Evolutionary conservation across 495 filamentous ascomycete species (phyloP).

Genomic region (Bombardia bombarda): DNA sequence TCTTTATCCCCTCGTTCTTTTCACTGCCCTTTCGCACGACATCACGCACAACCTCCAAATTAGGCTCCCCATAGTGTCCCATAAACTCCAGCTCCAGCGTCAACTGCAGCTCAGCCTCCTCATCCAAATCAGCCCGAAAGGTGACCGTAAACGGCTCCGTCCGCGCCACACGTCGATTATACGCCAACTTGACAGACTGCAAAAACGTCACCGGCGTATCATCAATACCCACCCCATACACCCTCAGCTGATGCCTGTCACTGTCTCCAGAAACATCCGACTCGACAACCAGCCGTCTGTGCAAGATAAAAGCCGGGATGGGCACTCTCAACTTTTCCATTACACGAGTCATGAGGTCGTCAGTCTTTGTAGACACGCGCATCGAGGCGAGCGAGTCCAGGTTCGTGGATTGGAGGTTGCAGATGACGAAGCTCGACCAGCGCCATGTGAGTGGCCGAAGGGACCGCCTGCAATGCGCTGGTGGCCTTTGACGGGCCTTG

Average conservation of each 20-base stretch:
- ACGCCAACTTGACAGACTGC: conserved; percentile 26
- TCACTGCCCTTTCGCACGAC: neutral
- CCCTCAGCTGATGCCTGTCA: conserved; percentile 16
- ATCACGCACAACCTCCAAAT: conserved; percentile 22
- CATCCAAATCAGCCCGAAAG: conserved; percentile 22
- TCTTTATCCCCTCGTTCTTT: neutral
- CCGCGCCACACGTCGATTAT: conserved; percentile 23
- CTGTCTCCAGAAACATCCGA: conserved; percentile 10
- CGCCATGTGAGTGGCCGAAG: conserved; percentile 41
- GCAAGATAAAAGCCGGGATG: conserved; percentile 30
- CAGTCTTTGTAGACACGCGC: conserved; percentile 25
- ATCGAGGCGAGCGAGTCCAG: conserved; percentile 24
- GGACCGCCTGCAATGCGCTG: conserved; percentile 34
- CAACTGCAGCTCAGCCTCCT: conserved; percentile 12
- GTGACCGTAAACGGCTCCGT: conserved; percentile 32
- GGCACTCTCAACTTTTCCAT: conserved; percentile 31
- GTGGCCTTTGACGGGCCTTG: conserved; percentile 12
- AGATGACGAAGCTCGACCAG: conserved; percentile 39
- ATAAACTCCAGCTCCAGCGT: conserved; percentile 38
- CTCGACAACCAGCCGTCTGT: conserved; percentile 20
- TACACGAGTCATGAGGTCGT: conserved; percentile 30
- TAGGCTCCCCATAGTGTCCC: conserved; percentile 38
- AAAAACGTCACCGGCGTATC: conserved; percentile 37
- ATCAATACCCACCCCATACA: conserved; percentile 33
- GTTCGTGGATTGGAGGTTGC: conserved; percentile 38